Conservation (phyloP, 169 alveolate genomes). For the Plasmodium relictum region DNA sequence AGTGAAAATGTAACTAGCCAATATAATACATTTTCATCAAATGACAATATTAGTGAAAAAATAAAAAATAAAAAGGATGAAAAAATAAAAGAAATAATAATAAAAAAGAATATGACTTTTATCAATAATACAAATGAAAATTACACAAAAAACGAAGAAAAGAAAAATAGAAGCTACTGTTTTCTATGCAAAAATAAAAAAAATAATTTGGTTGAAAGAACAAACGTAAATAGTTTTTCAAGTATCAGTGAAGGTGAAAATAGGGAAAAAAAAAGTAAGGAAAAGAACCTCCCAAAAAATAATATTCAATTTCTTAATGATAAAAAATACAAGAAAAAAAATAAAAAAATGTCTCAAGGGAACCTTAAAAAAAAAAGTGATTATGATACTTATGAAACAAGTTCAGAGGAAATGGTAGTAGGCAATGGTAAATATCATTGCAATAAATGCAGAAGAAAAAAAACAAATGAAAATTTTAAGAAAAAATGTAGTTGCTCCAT, state of each 20-base stretch:
- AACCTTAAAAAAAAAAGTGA: neutral
- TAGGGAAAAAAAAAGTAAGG: no score
- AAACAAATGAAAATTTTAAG: neutral
- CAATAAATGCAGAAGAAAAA: neutral
- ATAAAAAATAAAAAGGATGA: neutral
- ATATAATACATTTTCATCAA: conserved; percentile 1
- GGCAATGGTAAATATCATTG: neutral
- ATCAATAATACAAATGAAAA: neutral
- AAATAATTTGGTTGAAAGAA: no score
- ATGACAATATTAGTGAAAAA: conserved; percentile 8
- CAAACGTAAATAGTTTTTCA: neutral
- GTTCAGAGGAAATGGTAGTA: neutral
- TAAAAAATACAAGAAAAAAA: neutral
- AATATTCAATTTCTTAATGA: no score
- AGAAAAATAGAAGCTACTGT: no score
- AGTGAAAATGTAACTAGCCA: conserved; percentile 16
- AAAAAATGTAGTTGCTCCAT: conserved; percentile 13
- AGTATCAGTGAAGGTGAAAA: neutral
- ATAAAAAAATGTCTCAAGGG: neutral
- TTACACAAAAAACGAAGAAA: neutral
- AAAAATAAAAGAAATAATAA: neutral
- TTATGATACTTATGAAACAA: neutral
- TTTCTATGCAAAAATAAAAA: no score
- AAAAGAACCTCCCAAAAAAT: neutral
- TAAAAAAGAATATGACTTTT: neutral